A percentile compares a stretch with the other conserved stretches of the same genome.
phyloP scores from a whole-genome alignment of 2,329 filamentous ascomycete species.

The Ceratocystiopsis brevicomis region DNA sequence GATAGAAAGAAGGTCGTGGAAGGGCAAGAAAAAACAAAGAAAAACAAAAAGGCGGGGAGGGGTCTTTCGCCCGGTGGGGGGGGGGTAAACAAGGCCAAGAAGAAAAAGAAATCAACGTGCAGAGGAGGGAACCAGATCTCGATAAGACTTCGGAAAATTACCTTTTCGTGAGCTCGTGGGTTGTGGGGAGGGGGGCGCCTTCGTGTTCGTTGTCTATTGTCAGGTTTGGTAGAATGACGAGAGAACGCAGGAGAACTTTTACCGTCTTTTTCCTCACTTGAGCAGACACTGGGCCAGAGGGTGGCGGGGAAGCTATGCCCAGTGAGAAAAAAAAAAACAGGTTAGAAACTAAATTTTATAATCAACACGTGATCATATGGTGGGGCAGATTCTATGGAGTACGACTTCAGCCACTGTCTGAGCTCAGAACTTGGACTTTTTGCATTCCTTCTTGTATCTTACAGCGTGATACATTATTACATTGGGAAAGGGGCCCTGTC shows the following conservation, averaged over 20 bases:
- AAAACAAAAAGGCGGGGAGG: slow-evolving; percentile 4
- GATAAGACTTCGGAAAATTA: neutral
- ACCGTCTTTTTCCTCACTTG: slow-evolving; percentile 9
- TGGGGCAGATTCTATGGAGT: too few species aligned
- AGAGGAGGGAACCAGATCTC: neutral
- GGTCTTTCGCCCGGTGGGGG: neutral
- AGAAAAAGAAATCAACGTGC: neutral
- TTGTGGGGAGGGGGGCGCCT: neutral
- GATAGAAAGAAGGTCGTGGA: too few species aligned
- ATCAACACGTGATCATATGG: neutral
- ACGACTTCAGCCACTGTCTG: too few species aligned
- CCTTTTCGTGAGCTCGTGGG: slow-evolving; percentile 5
- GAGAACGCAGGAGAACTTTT: slow-evolving; percentile 8
- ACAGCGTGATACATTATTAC: too few species aligned
- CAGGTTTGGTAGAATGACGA: slow-evolving; percentile 1
- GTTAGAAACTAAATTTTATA: neutral
- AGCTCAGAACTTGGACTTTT: too few species aligned
- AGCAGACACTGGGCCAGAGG: slow-evolving; percentile 5
- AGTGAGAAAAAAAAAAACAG: slow-evolving; percentile 1
- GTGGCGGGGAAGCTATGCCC: slow-evolving; percentile 3
- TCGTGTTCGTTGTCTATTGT: too few species aligned
- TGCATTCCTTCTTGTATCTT: too few species aligned
- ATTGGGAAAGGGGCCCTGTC: too few species aligned
- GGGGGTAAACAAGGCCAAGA: neutral
- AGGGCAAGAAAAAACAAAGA: neutral